Base-by-base conservation (phyloP, 2,329 filamentous ascomycete genomes). In the Verticillium alfalfae region DNA sequence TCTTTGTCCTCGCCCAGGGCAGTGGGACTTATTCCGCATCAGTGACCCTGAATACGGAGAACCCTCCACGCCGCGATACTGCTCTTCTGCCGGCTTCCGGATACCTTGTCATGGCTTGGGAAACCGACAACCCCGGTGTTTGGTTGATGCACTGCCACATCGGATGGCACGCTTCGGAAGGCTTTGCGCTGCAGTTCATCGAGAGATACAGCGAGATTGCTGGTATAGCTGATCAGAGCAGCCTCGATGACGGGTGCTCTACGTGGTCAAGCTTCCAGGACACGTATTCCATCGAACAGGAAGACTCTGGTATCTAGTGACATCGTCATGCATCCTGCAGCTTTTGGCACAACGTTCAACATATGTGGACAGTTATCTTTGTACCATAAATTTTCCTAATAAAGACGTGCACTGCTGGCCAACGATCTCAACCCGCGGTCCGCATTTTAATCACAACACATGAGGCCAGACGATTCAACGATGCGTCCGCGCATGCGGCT, bases 81-180 rank as follows among this genome's bases (percentile, higher is more conserved):
- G 81, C 81, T 10, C 75, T 81, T 63, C 72, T 86, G 3, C 77
- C 76, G 0, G 68, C 69, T 1, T 65, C 67, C 5, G 81, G 81
- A 0, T 79, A 79, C 67, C 60, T 83, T 3, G 78, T 82, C n/a
- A 72, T 85, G 60, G 81, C 79, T 2, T 80, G 82, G 64, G 71
- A 80, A 66, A 75, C 76, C 0, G 74, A 78, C 61, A 85, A 84
- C 68, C 79, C 81, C 1, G 81, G 81, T 0, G 71, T 72, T 0
- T 83, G 80, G 80, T 68, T 81, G 1, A 76, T 82, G 66, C 81
- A 82, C 67, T 83, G 81, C 67, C 80, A 83, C 66, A 79, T 81
- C 3, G 74, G 75, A 9, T 81, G 79, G 72, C 82, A 84, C 66
- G 65, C 65, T 0, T 61, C 65, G 26, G 66, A 67, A 61, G 67